Evolutionary conservation across 495 filamentous ascomycete species (phyloP), one percentile per base, ranked within the genome.

Genomic region (Terfezia boudieri): DNA sequence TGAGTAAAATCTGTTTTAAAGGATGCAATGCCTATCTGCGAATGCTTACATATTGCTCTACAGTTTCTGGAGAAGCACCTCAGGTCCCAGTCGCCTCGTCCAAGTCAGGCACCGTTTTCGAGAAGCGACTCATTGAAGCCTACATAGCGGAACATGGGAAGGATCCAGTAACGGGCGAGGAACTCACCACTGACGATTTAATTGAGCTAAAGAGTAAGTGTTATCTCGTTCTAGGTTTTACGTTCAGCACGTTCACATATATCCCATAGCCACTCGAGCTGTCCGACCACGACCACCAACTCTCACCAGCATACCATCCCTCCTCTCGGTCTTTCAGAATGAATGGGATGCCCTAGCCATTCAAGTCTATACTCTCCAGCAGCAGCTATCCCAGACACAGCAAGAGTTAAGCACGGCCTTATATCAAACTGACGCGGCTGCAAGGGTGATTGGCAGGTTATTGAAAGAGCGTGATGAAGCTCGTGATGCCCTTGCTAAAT

Each of bases 31-130:
- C 4, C 26, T 32, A 20, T 14, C 1, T 8, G 41, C 41, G 17
- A 20, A 46, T 46, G 41, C 41, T 46, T 14, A 46, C 41, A 46
- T 46, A 8, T 8, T 5, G 17, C 14, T 46, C 49, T 56, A 51
- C 63, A 95, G 88, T 99, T 66, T 99, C 90, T 49, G 90, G 90
- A 70, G 92, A 96, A 77, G 81, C 86, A 69, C 92, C 90, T 51
- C 82, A 94, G 70, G 79, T 82, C 69, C 92, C 90, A 53, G 92
- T 98, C 57, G 84, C 86, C 61, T 96, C 92, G 64, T 76, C 80
- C 64, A 93, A 94, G 73, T 89, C 84, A 66, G 89, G 87, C 86
- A 77, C 79, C 65, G 77, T 96, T 41, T 98, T 89, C 67, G 90
- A 98, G 70, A 92, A 85, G 71, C 82, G 89, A 50, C 72, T 98